Base-by-base conservation (phyloP, 2,329 filamentous ascomycete species). In the Cladosporium sp. region DNA sequence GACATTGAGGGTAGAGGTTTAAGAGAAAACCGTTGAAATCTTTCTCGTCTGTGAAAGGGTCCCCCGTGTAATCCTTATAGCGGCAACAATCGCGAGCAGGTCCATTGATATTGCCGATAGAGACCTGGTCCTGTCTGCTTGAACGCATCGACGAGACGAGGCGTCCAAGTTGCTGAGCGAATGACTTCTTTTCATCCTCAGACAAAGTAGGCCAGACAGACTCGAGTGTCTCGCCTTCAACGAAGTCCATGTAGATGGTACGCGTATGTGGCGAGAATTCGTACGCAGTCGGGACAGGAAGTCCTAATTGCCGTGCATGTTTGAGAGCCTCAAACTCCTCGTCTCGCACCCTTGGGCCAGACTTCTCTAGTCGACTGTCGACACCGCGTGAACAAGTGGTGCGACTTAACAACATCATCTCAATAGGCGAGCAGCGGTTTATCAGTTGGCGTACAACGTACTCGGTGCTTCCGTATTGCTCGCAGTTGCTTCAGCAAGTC, bases 21-120 rank as follows among this genome's bases (percentile, higher is more conserved):
- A 61, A 37, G 7, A 59, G 32, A 20, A 60, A 61, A 4, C 37
- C 40, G 32, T 64, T 61, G 59, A 62, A 62, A 3, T 17, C 17
- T 35, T 34, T 45, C 25, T 34, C 34, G 52, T 47, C 12, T 53
- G 56, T 36, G 58, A 60, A 17, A 32, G 57, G 13, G 35, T 47
- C 8, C 51, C 53, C 28, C 45, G 40, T 17, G 40, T 56, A 24
- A 35, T 51, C 42, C 3, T 19, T 19, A 32, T 36, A 49, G 24
- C 25, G 40, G n/a, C 61, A 50, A 13, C 53, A 60, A 47, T 63
- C 61, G 7, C 48, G 57, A 12, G 42, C 53, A 2, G 58, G 57
- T 20, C 57, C 51, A 32, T 53, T 49, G n/a, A 50, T 49, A 35
- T 54, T 57, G 32, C 59, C 57, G 22, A 61, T 63, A 7, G 6